Evolutionary conservation across 2,329 filamentous ascomycete genomes (phyloP).

Genomic region (Simplicillium aogashimaense): DNA sequence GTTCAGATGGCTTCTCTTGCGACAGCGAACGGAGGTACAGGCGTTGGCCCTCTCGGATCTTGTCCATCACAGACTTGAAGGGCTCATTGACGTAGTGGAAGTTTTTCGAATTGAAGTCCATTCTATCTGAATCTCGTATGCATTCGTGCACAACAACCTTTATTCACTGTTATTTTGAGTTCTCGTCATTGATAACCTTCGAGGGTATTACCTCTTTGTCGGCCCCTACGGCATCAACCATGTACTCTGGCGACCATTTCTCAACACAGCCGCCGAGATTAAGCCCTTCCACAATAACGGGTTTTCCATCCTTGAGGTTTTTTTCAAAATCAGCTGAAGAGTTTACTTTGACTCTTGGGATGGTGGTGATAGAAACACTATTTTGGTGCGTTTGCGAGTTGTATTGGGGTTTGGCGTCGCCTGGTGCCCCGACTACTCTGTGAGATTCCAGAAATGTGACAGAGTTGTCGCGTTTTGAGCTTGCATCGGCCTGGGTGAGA

Average conservation of each 20-base stretch:
- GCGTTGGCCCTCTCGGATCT: conserved; percentile 46
- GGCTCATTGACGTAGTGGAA: conserved; percentile 63
- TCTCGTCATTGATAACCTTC: background rate
- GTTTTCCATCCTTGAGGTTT: conserved; percentile 47
- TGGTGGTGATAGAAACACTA: conserved; percentile 15
- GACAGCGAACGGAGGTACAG: conserved; percentile 77
- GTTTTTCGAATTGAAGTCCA: conserved; percentile 80
- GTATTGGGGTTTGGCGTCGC: too few relatives aligned
- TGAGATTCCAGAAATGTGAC: background rate
- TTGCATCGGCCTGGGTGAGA: background rate
- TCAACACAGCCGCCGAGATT: conserved; percentile 57
- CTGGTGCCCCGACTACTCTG: conserved; percentile 3
- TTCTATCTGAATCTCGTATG: conserved; percentile 38
- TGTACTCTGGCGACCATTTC: conserved; percentile 60
- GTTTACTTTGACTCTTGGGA: conserved; percentile 43
- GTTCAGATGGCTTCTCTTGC: conserved; percentile 53
- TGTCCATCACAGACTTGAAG: conserved; percentile 57
- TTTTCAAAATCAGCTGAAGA: conserved; percentile 47
- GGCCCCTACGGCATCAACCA: conserved; percentile 50
- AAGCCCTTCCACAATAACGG: conserved; percentile 49
- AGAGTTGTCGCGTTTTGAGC: background rate
- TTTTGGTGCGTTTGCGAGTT: too few relatives aligned
- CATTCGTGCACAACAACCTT: conserved; percentile 69
- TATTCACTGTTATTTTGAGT: conserved; percentile 2
- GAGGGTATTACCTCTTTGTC: conserved; percentile 46